phyloP scores from a whole-genome alignment of 345 rosid species.

The Camelina sativa region DNA sequence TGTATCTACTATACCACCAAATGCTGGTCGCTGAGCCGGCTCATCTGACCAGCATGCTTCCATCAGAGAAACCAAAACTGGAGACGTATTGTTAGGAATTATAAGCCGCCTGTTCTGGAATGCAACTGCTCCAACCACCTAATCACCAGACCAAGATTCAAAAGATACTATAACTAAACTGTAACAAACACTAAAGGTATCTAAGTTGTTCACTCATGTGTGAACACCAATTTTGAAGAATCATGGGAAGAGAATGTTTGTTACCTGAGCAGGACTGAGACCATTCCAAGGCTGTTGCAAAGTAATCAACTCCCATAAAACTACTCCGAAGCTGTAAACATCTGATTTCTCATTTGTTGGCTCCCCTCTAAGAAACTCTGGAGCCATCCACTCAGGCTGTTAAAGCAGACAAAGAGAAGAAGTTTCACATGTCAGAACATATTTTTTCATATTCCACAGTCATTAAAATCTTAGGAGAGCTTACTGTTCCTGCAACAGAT shows the following conservation, averaged over 20 bases:
- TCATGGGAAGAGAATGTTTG: slow-evolving; percentile 19
- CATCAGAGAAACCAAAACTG: slow-evolving; percentile 78
- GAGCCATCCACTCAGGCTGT: slow-evolving; percentile 99
- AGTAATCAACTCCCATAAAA: slow-evolving; percentile 89
- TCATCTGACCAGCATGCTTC: slow-evolving; percentile 98
- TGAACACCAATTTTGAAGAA: background rate
- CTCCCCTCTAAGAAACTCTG: slow-evolving; percentile 97
- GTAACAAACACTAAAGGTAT: slow-evolving; percentile 6
- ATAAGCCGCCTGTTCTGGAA: slow-evolving; percentile 90
- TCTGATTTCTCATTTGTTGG: slow-evolving; percentile 97
- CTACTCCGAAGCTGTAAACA: slow-evolving; percentile 91
- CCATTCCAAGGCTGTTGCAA: slow-evolving; percentile 97
- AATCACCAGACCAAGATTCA: slow-evolving; percentile 25
- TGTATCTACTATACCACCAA: slow-evolving; percentile 63
- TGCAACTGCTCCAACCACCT: slow-evolving; percentile 99
- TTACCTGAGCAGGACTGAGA: slow-evolving; percentile 93
- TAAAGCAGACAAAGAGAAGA: slow-evolving; percentile 52
- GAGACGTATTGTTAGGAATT: slow-evolving; percentile 76
- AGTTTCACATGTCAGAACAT: slow-evolving; percentile 42
- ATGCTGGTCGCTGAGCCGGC: slow-evolving; percentile 77
- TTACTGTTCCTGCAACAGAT: slow-evolving; percentile 97
- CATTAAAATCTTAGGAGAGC: slow-evolving; percentile 32
- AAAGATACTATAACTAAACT: background rate
- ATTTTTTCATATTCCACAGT: slow-evolving; percentile 30
- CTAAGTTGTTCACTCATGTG: background rate